Conservation (phyloP, 2,329 filamentous ascomycete species). For the Cordyceps tenuipes region DNA sequence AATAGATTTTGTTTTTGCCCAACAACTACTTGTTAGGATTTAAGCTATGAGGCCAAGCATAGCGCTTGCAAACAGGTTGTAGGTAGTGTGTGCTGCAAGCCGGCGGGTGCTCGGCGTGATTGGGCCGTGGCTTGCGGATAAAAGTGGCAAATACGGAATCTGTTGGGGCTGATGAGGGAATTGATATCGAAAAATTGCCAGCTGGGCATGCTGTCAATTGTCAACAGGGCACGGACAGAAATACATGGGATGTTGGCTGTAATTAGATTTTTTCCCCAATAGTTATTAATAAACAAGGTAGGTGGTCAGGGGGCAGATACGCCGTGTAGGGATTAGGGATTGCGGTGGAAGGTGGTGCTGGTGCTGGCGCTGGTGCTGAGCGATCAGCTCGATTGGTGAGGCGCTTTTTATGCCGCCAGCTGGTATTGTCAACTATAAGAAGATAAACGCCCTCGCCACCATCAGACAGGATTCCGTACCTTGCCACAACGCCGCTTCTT, state of each 20-base stretch:
- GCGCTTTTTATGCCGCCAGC: not conserved
- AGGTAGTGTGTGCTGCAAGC: not conserved
- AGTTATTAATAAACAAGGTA: not conserved
- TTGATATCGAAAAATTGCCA: not conserved
- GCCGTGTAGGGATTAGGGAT: no score
- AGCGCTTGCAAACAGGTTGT: not conserved
- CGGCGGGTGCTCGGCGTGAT: not conserved
- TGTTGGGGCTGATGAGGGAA: not conserved
- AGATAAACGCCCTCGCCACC: not conserved
- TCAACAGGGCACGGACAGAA: not conserved
- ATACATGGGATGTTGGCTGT: constrained; percentile 1
- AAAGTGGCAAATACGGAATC: not conserved
- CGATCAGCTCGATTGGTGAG: not conserved
- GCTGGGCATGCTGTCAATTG: not conserved
- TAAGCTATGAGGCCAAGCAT: not conserved
- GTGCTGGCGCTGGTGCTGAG: not conserved
- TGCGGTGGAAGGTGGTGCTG: not conserved
- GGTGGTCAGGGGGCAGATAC: not conserved
- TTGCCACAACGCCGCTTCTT: no score
- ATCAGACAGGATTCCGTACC: not conserved
- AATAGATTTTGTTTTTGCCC: not conserved
- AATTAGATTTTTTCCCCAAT: not conserved
- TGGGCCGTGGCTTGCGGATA: not conserved
- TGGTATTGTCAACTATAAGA: not conserved
- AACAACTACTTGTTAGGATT: not conserved